A percentile compares a stretch with the other conserved stretches of the same genome.
These are phyloP conservation scores for Symbiodinium pilosum DNA, from an alignment of 73 alveolate genomes.

Conservation along the genomic window DNA sequence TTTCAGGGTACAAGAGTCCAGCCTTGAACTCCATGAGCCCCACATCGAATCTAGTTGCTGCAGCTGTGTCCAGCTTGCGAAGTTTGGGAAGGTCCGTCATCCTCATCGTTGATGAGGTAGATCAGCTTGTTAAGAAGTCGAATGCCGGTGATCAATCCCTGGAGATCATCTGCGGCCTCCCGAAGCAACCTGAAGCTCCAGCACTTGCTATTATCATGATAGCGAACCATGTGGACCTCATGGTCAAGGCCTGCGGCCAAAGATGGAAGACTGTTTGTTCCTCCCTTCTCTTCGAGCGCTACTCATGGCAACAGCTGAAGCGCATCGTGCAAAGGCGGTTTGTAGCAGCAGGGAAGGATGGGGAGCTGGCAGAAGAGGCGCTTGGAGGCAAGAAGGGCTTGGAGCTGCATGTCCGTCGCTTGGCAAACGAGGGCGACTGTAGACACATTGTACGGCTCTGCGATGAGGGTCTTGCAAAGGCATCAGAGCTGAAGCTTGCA, in stretches of 20 bases:
- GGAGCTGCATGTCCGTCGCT: constrained; percentile 46
- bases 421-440: constrained; percentile 80
- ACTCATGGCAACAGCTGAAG: constrained; percentile 41
- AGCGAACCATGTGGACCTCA: constrained; percentile 53
- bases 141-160: constrained; percentile 35
- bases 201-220: constrained; percentile 67
- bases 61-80: constrained; percentile 44
- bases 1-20: not conserved
- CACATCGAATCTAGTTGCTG: constrained; percentile 23
- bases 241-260: constrained; percentile 56
- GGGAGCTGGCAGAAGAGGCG: constrained; percentile 78
- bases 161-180: constrained; percentile 40
- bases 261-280: constrained; percentile 7
- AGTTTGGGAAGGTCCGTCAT: constrained; percentile 50
- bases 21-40: constrained; percentile 64
- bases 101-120: constrained; percentile 66
- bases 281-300: constrained; percentile 80
- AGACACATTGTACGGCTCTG: constrained; percentile 82
- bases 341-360: constrained; percentile 53
- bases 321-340: constrained; percentile 57
- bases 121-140: constrained; percentile 74
- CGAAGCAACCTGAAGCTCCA: constrained; percentile 39
- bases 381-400: constrained; percentile 58
- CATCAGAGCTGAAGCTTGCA: constrained; percentile 20
- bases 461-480: constrained; percentile 82